These are phyloP conservation scores for Solanum hybrid DNA, from an alignment of 305 asterid genomes.

Conservation along the genomic window DNA sequence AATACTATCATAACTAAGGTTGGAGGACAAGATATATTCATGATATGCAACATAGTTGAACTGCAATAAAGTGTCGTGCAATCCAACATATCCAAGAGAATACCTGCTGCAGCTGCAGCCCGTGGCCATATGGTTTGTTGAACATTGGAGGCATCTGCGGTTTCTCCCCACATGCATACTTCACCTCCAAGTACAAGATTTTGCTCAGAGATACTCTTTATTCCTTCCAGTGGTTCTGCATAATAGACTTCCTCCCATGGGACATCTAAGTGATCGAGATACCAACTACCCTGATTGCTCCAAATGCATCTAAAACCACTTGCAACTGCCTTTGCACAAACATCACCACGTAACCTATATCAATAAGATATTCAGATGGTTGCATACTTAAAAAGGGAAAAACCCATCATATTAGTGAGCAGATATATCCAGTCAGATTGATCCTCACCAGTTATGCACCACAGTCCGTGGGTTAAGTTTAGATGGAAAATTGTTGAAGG, in stretches of 20 bases:
- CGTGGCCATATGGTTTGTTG: constrained; percentile 97
- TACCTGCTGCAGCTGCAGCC: constrained; percentile 99
- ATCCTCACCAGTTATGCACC: constrained; percentile 79
- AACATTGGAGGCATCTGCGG: constrained; percentile 77
- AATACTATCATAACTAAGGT: background rate
- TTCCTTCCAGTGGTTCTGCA: constrained; percentile 72
- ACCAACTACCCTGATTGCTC: constrained; percentile 92
- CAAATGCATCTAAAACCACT: constrained; percentile 80
- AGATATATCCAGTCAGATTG: constrained; percentile 7
- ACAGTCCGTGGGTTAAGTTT: constrained; percentile 72
- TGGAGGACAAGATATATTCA: background rate
- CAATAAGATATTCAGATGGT: constrained; percentile 3
- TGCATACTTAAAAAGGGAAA: background rate
- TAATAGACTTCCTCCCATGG: constrained; percentile 70
- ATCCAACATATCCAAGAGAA: constrained; percentile 3
- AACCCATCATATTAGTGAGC: background rate
- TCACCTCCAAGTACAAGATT: constrained; percentile 88
- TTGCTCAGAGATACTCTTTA: constrained; percentile 50
- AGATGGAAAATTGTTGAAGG: constrained; percentile 62
- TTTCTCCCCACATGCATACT: constrained; percentile 96
- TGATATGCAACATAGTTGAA: background rate
- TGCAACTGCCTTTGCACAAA: constrained; percentile 83
- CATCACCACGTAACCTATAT: constrained; percentile 71
- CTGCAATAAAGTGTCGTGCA: background rate
- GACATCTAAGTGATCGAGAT: constrained; percentile 87